phyloP scores from a whole-genome alignment of 2,329 filamentous ascomycete genomes.

The Penicillium sp. region DNA sequence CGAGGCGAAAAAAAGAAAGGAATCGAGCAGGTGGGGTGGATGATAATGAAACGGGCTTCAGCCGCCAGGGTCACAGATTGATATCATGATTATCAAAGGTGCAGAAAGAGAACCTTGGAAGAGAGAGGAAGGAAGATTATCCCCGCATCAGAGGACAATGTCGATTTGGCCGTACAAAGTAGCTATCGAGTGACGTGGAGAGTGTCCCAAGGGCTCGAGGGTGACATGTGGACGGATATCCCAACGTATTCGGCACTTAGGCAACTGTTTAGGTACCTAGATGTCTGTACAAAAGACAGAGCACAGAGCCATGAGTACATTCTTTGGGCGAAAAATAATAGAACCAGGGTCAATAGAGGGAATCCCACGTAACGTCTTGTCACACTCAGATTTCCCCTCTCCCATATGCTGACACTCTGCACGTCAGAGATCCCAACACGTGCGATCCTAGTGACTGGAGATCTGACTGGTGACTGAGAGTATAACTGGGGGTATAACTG shows the following conservation, averaged over 20 bases:
- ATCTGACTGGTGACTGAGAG: too few species aligned
- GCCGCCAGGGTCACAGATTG: conserved; percentile 11
- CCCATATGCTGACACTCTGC: not conserved
- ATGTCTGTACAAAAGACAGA: conserved; percentile 8
- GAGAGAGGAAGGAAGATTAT: conserved; percentile 8
- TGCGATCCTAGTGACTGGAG: conserved; percentile 1
- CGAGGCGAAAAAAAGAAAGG: not conserved
- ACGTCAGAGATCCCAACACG: conserved; percentile 14
- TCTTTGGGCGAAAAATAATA: conserved; percentile 29
- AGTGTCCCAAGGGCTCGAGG: conserved; percentile 18
- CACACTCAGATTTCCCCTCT: conserved; percentile 8
- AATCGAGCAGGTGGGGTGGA: conserved; percentile 22
- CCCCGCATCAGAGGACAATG: conserved; percentile 28
- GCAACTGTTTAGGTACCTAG: not conserved
- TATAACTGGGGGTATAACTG: too few species aligned
- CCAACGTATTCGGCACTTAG: not conserved
- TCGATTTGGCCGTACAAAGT: conserved; percentile 4
- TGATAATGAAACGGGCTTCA: conserved; percentile 14
- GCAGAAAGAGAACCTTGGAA: not conserved
- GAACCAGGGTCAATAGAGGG: conserved; percentile 13
- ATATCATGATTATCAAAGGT: conserved; percentile 18
- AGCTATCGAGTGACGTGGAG: conserved; percentile 33
- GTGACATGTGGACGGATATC: not conserved
- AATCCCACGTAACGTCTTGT: conserved; percentile 14
- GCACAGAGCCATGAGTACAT: conserved; percentile 31